phyloP scores from a whole-genome alignment of 306 rosid species.

The Prosopis cineraria region DNA sequence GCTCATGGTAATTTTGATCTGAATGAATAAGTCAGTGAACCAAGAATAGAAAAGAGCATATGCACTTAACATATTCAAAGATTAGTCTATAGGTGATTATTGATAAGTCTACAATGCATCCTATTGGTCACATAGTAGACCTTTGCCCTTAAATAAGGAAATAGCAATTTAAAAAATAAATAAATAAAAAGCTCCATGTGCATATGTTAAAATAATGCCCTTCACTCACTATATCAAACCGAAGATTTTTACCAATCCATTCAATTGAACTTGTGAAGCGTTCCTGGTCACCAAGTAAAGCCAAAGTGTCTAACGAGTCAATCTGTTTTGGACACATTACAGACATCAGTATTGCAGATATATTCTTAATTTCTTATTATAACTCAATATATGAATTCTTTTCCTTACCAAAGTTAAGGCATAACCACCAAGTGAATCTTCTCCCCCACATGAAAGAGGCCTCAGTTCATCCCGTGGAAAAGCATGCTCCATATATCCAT shows the following conservation, averaged over 20 bases:
- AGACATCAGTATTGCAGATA: background rate
- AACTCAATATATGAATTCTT: slow-evolving; percentile 1
- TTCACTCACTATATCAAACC: slow-evolving; percentile 88
- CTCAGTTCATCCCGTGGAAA: slow-evolving; percentile 91
- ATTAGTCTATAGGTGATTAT: background rate
- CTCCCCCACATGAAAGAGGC: slow-evolving; percentile 82
- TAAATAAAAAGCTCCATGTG: background rate
- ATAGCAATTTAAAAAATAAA: background rate
- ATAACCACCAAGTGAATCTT: slow-evolving; percentile 90
- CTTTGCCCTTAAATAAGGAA: background rate
- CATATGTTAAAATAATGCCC: slow-evolving; percentile 3
- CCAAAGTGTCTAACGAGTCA: slow-evolving; percentile 89
- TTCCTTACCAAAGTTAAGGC: slow-evolving; percentile 82
- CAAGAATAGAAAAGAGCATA: background rate
- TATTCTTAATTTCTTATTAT: background rate
- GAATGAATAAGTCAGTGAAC: background rate
- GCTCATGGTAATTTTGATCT: background rate
- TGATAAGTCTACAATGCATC: slow-evolving; percentile 5
- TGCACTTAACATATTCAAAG: background rate
- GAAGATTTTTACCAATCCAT: slow-evolving; percentile 98
- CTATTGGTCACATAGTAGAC: background rate
- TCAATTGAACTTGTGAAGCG: slow-evolving; percentile 75
- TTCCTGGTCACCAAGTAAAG: slow-evolving; percentile 82
- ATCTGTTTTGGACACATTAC: slow-evolving; percentile 50
- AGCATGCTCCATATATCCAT: slow-evolving; percentile 92